A percentile compares a stretch with the other conserved stretches of the same genome.
Conservation (phyloP, 257 asterid species). For the Petrea volubilis region DNA sequence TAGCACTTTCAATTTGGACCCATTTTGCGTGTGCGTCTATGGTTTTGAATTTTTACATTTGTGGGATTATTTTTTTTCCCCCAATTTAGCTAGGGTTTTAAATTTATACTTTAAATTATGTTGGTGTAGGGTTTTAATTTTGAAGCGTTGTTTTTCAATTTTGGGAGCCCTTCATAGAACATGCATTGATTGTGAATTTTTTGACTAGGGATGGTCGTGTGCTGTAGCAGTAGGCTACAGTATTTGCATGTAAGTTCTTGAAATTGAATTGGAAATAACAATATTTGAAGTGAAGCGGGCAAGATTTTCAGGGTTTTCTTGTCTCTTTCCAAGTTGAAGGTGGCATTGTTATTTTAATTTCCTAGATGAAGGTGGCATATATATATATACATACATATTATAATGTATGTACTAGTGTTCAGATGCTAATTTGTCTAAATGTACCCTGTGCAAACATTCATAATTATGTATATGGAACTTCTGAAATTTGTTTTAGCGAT, state of each 20-base stretch:
- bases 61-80: constrained; percentile 13
- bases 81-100: constrained; percentile 24
- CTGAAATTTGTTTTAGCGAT: too few relatives aligned
- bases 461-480: too few relatives aligned
- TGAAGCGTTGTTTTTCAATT: constrained; percentile 19
- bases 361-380: too few relatives aligned
- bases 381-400: too few relatives aligned
- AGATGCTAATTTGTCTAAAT: too few relatives aligned
- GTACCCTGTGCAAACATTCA: too few relatives aligned
- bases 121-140: constrained; percentile 36
- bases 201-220: background rate
- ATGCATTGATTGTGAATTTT: constrained; percentile 15
- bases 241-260: constrained; percentile 33
- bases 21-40: constrained; percentile 23
- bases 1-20: constrained; percentile 30
- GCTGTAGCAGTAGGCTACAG: constrained; percentile 24
- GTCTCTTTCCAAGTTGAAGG: constrained; percentile 14
- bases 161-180: constrained; percentile 26
- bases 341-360: background rate
- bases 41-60: constrained; percentile 14
- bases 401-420: too few relatives aligned
- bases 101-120: constrained; percentile 11
- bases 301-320: background rate
- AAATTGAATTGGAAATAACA: constrained; percentile 6
- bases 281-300: constrained; percentile 7